Evolutionary conservation across 1,284 basidiomycete species (phyloP).

Genomic region (Apiotrichum akiyoshidainum): DNA sequence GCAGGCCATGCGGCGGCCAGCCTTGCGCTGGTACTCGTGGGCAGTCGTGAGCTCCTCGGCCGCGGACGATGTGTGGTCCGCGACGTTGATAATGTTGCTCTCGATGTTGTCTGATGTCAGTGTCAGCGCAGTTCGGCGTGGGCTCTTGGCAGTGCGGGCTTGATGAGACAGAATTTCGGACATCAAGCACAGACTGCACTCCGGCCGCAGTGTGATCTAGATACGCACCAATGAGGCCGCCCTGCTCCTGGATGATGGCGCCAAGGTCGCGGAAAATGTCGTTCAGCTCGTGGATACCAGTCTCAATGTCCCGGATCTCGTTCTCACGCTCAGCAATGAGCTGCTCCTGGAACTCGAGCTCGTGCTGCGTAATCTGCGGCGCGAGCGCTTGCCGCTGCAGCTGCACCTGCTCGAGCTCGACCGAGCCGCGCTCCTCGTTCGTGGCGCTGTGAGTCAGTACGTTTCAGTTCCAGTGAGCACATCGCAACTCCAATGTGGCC

Average conservation of each 20-base stretch:
- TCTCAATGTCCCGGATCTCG: conserved; percentile 95
- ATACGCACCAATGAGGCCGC: conserved; percentile 81
- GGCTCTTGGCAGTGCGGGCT: too few species aligned
- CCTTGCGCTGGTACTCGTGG: conserved; percentile 90
- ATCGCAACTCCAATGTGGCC: too few species aligned
- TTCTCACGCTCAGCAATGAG: conserved; percentile 91
- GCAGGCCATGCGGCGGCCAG: conserved; percentile 83
- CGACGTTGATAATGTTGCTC: conserved; percentile 84
- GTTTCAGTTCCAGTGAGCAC: too few species aligned
- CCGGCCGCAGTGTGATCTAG: too few species aligned
- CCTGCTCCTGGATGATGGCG: conserved; percentile 90
- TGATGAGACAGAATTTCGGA: too few species aligned
- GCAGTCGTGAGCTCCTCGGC: conserved; percentile 85
- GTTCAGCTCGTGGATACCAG: conserved; percentile 91
- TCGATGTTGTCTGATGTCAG: conserved; percentile 82
- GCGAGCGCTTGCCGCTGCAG: conserved; percentile 37
- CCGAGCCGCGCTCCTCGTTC: conserved; percentile 35
- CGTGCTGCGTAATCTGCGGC: conserved; percentile 71
- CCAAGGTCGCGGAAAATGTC: conserved; percentile 97
- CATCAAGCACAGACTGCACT: not conserved
- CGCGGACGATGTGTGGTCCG: conserved; percentile 77
- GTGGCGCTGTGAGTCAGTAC: not conserved
- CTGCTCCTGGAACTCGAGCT: conserved; percentile 93
- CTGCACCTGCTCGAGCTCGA: conserved; percentile 46
- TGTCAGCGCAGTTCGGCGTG: not conserved